phyloP scores from a whole-genome alignment of 768 basidiomycete genomes.

The Trametes gibbosa region DNA sequence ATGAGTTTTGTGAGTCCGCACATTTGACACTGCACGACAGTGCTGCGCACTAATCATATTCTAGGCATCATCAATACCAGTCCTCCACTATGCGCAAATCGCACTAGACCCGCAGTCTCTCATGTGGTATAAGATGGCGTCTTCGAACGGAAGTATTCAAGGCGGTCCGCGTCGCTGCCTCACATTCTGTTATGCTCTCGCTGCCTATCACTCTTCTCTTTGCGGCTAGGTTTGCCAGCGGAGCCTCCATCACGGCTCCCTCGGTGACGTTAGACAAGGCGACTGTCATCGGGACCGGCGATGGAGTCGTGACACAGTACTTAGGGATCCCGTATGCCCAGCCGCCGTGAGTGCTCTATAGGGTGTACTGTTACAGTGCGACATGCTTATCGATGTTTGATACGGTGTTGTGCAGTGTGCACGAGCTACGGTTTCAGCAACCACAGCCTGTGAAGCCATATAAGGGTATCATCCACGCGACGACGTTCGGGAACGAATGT shows the following conservation, averaged over 20 bases:
- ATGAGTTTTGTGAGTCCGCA: not conserved
- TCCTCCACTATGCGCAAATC: not conserved
- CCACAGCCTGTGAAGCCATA: slow-evolving; percentile 26
- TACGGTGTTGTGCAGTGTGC: slow-evolving; percentile 1
- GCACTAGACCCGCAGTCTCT: not conserved
- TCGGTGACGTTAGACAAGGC: not conserved
- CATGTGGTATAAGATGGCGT: not conserved
- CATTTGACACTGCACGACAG: not conserved
- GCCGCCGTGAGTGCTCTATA: not conserved
- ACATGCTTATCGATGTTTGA: not conserved
- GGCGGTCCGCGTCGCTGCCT: not conserved
- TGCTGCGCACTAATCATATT: not conserved
- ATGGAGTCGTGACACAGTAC: not conserved
- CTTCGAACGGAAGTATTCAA: not conserved
- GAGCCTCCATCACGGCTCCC: too few relatives aligned
- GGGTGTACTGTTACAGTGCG: not conserved
- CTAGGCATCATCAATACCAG: not conserved
- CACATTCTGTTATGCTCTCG: not conserved
- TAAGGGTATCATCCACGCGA: slow-evolving; percentile 33
- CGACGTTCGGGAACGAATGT: slow-evolving; percentile 36
- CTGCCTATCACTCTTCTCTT: not conserved
- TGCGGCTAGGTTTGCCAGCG: not conserved
- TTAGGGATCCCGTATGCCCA: slow-evolving; percentile 9
- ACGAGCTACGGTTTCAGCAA: slow-evolving; percentile 17
- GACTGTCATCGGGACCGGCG: not conserved